phyloP scores from a whole-genome alignment of 2,329 filamentous ascomycete species.

The Fusarium circinatum region DNA sequence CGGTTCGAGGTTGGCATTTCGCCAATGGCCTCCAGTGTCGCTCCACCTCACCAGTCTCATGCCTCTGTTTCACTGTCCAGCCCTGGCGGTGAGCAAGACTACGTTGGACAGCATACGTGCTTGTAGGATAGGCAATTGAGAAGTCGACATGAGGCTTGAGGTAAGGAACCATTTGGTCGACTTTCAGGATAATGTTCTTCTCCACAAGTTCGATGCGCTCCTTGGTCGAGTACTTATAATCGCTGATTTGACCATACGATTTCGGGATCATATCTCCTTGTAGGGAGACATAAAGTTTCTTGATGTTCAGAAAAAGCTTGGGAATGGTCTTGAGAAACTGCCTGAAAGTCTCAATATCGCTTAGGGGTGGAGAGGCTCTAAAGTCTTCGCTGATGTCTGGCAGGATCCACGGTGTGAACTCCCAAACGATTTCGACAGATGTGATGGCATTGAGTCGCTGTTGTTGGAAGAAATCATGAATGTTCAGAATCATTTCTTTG shows the following conservation, averaged over 20 bases:
- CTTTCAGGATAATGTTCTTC: conserved; percentile 5
- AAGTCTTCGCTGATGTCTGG: no score
- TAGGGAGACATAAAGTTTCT: conserved; percentile 30
- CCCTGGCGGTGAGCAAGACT: conserved; percentile 17
- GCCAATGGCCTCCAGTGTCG: conserved; percentile 37
- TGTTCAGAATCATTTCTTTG: conserved; percentile 29
- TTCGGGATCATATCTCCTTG: background rate
- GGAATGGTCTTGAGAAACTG: conserved; percentile 31
- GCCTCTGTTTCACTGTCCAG: conserved; percentile 26
- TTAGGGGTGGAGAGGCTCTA: background rate
- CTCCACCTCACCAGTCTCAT: conserved; percentile 22
- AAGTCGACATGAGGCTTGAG: conserved; percentile 32
- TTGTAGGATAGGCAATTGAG: conserved; percentile 39
- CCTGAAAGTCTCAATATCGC: conserved; percentile 12
- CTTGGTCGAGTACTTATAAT: background rate
- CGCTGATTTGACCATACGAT: background rate
- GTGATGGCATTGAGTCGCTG: conserved; percentile 36
- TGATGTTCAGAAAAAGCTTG: conserved; percentile 19
- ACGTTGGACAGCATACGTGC: conserved; percentile 29
- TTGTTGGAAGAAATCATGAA: conserved; percentile 32
- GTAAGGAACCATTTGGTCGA: conserved; percentile 34
- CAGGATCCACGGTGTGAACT: conserved; percentile 24
- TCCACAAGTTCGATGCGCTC: background rate
- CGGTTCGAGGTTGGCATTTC: conserved; percentile 12
- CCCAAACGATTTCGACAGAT: conserved; percentile 42